Evolutionary conservation across 257 asterid genomes (phyloP), one percentile per base, ranked within the genome.

Genomic region (Ocimum tenuiflorum): DNA sequence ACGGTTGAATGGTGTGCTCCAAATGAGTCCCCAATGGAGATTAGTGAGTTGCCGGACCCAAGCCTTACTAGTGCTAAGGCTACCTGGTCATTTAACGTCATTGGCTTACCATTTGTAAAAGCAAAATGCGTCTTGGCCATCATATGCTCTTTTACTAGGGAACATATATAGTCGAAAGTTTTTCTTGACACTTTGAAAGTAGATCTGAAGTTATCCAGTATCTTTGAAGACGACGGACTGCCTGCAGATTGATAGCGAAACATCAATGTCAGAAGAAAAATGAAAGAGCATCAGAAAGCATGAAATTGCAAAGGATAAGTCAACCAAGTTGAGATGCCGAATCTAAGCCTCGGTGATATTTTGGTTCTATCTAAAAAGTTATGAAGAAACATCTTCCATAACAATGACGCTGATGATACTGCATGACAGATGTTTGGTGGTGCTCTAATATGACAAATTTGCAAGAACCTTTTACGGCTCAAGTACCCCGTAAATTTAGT

Each of bases 1-100:
- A 92, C 96, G 0, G 97, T 87, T 6, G 97, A 92, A 46, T 89
- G 99, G 76, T 88, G 89, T 0, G 85, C 74, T 20, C 96, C 95
- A 18, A 89, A 87, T 0, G 94, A 83, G 17, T 87, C 94, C 1
- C 99, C 99, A 3, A 92, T 85, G 0, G 95, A 76, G 36, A 87
- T 82, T 39, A 92, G 63, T 3, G 99, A 92, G 69, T 81, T 82
- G 0, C 99, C 99, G 0, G 99, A 86, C 57, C 88, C 81, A 3
- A 92, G 88, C 68, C 99, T 74, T 18, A 82, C 65, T 43, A 92
- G 76, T 17, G 96, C 96, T 43, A 92, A 60, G 33, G 97, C 99
- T 8, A 89, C 99, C 76, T 87, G 97, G 76, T 92, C 94, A 3
- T 77, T 42, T 48, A 89, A 43, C 0, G 86, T 73, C 91, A 92